Conservation (phyloP, 192 early-diverging fungal genomes). For the Coemansia sp. region DNA sequence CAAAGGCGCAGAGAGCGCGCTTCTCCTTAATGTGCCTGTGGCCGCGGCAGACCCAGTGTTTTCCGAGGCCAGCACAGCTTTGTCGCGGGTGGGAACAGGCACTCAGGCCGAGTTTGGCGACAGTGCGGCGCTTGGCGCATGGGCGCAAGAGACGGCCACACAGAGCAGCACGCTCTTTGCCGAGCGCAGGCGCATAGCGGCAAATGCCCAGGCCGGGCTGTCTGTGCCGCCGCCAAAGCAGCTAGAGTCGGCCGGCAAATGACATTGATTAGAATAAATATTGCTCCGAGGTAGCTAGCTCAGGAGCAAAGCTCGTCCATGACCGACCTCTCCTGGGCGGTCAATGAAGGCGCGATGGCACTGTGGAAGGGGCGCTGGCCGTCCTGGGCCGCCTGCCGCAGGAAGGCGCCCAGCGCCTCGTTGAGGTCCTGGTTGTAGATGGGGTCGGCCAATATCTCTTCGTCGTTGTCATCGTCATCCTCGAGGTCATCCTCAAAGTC, state of each 20-base stretch:
- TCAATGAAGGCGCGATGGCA: constrained; percentile 25
- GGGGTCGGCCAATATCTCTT: constrained; percentile 33
- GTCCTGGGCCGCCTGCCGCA: constrained; percentile 12
- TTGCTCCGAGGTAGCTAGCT: neutral
- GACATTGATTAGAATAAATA: neutral
- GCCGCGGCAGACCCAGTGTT: constrained; percentile 7
- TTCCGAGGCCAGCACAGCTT: neutral
- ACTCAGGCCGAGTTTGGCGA: neutral
- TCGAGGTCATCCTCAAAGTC: constrained; percentile 14
- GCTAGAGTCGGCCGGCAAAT: too few relatives aligned
- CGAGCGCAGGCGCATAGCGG: constrained; percentile 34
- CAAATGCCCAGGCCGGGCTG: constrained; percentile 35
- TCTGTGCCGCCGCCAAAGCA: constrained; percentile 27
- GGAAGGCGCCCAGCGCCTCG: constrained; percentile 24
- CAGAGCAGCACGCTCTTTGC: constrained; percentile 34
- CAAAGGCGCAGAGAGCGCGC: constrained; percentile 6
- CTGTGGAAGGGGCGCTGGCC: constrained; percentile 11
- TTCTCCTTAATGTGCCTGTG: constrained; percentile 28
- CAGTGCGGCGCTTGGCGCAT: constrained; percentile 10
- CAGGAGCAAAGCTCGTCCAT: too few relatives aligned
- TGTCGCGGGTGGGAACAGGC: constrained; percentile 8
- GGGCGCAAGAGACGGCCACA: constrained; percentile 19
- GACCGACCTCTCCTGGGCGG: constrained; percentile 8
- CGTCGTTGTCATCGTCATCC: constrained; percentile 34
- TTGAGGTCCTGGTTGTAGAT: constrained; percentile 47